Percentiles rank a stretch among this genome's conserved stretches.
phyloP scores from a whole-genome alignment of 164 flowering plant genomes.

The Vitis amurensis region DNA sequence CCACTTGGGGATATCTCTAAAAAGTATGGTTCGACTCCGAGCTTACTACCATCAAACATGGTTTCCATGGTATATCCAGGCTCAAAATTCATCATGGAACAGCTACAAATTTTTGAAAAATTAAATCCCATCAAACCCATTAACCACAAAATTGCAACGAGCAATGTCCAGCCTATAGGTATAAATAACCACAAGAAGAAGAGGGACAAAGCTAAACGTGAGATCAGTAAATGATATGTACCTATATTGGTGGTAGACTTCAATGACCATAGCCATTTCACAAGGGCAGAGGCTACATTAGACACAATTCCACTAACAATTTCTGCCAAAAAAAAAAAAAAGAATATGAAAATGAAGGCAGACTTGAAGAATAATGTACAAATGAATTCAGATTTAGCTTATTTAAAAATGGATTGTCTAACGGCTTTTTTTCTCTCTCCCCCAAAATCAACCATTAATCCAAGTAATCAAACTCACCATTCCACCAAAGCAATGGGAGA shows the following conservation, averaged over 20 bases:
- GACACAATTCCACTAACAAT: conserved; percentile 50
- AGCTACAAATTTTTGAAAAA: conserved; percentile 40
- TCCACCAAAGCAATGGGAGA: no score
- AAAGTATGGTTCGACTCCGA: conserved; percentile 56
- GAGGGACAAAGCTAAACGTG: conserved; percentile 3
- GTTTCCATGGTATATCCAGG: conserved; percentile 65
- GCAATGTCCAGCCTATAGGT: conserved; percentile 2
- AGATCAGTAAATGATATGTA: conserved; percentile 5
- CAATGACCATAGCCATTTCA: conserved; percentile 65
- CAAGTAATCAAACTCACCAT: no score
- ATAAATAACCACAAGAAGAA: neutral
- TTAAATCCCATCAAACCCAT: conserved; percentile 5
- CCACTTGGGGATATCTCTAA: conserved; percentile 50
- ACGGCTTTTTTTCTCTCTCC: no score
- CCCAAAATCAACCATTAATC: no score
- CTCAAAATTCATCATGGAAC: conserved; percentile 72
- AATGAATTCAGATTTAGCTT: no score
- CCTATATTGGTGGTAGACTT: conserved; percentile 43
- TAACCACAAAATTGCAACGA: conserved; percentile 6
- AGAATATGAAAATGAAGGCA: neutral
- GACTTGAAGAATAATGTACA: no score
- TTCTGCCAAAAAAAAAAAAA: conserved; percentile 24
- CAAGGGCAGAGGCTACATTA: conserved; percentile 51
- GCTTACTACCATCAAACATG: conserved; percentile 68
- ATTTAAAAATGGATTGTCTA: no score